Base-by-base conservation (phyloP, 768 basidiomycete genomes). In the Tulasnella sp. region DNA sequence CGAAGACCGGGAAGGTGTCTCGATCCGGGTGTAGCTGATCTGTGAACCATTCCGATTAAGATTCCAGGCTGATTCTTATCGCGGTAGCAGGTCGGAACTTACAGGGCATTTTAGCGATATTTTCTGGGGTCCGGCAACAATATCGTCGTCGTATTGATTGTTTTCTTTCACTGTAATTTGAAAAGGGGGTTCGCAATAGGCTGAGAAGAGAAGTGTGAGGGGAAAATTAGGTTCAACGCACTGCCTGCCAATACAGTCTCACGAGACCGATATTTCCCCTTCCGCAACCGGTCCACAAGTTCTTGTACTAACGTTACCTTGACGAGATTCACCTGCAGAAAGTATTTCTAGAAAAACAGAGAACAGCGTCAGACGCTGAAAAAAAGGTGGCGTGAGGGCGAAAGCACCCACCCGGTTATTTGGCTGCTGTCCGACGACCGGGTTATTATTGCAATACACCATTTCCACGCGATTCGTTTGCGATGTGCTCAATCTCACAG, bases 51-150 rank as follows among this genome's bases (percentile, higher is more conserved):
- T 15, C 34, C 47, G 43, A 61, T 48, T 23, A 24, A 24, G 34
- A 56, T 29, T 56, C 51, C 21, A 45, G 51, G 29, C 13, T n/a
- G n/a, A n/a, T n/a, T n/a, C n/a, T n/a, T n/a, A n/a, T n/a, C n/a
- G 19, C 55, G 10, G 11, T 8, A 21, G 58, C 17, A 7, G n/a
- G 23, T 9, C n/a, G n/a, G 32, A 24, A 44, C 91, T 58, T 70
- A 97, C 95, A 3, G 96, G 94, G 70, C 93, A 96, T 70, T 90
- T 94, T 65, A 99, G 70, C 0, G 88, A 88, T 80, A 98, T 85
- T 69, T 85, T 90, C 66, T 90, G 84, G 1, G 88, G 81, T 11
- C 91, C 93, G 15, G 91, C 85, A 49, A 91, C 75, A 66, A 99
- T 95, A 62, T 97, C 95, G 59, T 94, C 93, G 64, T 98, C 93